phyloP scores from a whole-genome alignment of 129 eudicot genomes.

The Dittrichia graveolens region DNA sequence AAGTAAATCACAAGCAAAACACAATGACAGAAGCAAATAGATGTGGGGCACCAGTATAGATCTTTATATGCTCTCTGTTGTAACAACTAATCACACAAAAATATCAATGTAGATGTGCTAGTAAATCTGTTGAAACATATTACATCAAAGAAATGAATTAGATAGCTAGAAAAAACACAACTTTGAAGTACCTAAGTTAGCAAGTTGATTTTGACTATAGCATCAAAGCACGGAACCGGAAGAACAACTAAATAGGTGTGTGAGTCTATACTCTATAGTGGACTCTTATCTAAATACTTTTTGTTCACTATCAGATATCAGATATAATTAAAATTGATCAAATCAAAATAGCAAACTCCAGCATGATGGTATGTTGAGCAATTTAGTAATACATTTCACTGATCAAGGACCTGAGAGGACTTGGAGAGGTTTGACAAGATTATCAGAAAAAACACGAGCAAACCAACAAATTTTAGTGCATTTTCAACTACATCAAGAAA shows the following conservation, averaged over 20 bases:
- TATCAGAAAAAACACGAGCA: constrained; percentile 2
- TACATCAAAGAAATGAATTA: not conserved
- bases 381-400: not conserved
- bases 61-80: not conserved
- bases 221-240: not conserved
- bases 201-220: not conserved
- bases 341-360: not conserved
- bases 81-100: not conserved
- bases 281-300: not conserved
- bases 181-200: constrained; percentile 1
- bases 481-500: constrained; percentile 16
- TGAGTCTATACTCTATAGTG: not conserved
- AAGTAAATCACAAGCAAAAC: not conserved
- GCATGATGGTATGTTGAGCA: not conserved
- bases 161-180: not conserved
- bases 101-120: not conserved
- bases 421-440: not conserved
- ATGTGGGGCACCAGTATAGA: not conserved
- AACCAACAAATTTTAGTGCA: not conserved
- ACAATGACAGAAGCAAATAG: not conserved
- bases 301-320: not conserved
- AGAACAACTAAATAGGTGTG: not conserved
- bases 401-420: not conserved
- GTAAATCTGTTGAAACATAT: not conserved
- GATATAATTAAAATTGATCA: not conserved